Conservation (phyloP, 78 protist species). For the Goniomonas avonlea region DNA sequence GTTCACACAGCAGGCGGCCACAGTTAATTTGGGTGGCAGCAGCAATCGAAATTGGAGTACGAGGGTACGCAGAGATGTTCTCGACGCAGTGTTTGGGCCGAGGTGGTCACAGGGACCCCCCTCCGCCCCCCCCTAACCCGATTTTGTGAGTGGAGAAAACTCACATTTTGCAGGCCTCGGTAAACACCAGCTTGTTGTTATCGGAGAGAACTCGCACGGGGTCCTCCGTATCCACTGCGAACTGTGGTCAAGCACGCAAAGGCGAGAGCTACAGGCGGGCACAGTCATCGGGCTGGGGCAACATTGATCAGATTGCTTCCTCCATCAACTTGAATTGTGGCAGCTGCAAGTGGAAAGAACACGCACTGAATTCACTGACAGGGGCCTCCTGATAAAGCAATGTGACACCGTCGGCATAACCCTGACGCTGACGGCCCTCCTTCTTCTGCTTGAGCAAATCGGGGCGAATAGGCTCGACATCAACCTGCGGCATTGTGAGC, state of each 20-base stretch:
- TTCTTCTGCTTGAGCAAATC: neutral
- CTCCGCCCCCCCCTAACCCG: neutral
- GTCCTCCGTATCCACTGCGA: neutral
- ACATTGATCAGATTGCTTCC: neutral
- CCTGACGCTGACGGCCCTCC: neutral
- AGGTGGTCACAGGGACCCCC: neutral
- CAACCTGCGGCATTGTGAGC: neutral
- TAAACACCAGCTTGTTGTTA: neutral
- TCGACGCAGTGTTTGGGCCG: neutral
- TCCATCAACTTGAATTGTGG: neutral
- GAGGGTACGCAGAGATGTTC: no score
- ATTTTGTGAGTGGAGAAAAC: neutral
- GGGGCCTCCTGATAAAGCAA: slow-evolving; percentile 7
- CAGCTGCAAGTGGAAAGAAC: neutral
- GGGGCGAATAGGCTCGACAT: neutral
- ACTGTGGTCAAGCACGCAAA: neutral
- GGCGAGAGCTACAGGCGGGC: neutral
- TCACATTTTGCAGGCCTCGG: neutral
- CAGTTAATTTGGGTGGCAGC: no score
- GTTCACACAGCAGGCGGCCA: no score
- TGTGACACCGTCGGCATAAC: neutral
- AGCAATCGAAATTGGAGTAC: no score
- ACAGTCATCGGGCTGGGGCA: neutral
- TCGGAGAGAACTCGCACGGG: slow-evolving; percentile 3
- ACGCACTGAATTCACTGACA: neutral